Evolutionary conservation across 495 filamentous ascomycete species (phyloP).

Genomic region (Xylaria nigripes): DNA sequence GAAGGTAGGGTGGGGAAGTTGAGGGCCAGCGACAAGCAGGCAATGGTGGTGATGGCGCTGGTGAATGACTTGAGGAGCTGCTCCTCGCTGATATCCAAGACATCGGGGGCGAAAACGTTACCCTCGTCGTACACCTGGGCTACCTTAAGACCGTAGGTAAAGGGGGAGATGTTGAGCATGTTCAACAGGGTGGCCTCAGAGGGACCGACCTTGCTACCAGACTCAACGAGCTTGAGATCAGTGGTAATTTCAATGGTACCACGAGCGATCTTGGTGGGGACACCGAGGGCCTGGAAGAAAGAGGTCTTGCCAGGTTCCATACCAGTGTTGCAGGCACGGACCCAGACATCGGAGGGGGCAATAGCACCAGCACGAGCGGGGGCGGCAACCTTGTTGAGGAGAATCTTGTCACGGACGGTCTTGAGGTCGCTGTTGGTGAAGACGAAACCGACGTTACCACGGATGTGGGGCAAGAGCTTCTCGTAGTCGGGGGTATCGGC

Average conservation of each 20-base stretch:
- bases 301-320: constrained; percentile 99
- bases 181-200: constrained; percentile 98
- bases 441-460: constrained; percentile 97
- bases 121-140: constrained; percentile 92
- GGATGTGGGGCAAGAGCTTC: constrained; percentile 90
- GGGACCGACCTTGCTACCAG: constrained; percentile 86
- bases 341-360: constrained; percentile 80
- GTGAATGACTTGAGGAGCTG: constrained; percentile 82
- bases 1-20: constrained; percentile 96
- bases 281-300: constrained; percentile 99
- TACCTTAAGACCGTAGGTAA: constrained; percentile 99
- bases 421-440: constrained; percentile 98
- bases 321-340: constrained; percentile 97
- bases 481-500: constrained; percentile 90
- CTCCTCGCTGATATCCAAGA: constrained; percentile 88
- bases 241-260: constrained; percentile 99
- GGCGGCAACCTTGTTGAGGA: constrained; percentile 92
- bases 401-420: constrained; percentile 82
- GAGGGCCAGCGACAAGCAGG: constrained; percentile 79
- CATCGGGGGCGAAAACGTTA: constrained; percentile 72
- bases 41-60: constrained; percentile 76
- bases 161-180: constrained; percentile 99
- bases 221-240: constrained; percentile 95
- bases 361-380: constrained; percentile 95
- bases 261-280: constrained; percentile 99